Base-by-base conservation (phyloP, 2,329 filamentous ascomycete species). In the Stemphylium beticola region DNA sequence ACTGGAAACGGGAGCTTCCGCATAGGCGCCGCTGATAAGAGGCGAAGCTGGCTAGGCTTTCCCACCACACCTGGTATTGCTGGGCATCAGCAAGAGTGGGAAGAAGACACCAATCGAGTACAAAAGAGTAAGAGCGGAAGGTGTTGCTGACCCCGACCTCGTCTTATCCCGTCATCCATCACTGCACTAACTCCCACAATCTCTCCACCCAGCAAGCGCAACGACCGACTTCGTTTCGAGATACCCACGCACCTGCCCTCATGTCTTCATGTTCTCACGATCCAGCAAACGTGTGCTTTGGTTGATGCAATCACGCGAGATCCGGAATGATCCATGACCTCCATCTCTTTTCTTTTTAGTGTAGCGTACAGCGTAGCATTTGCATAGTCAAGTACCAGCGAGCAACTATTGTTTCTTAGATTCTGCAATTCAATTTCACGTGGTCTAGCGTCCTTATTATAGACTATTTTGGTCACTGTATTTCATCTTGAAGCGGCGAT, bases 1-100 rank as follows among this genome's bases (percentile, higher is more conserved):
- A 64, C 76, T 78, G 78, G 77, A 0, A 81, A 78, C 34, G 85
- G 85, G 0, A 88, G 85, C 67, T 88, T 89, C 63, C 77, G 85
- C 26, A 62, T 86, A 4, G 83, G 83, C 1, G 66, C 77, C 48
- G 83, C 83, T 1, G 85, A 88, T 69, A 88, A 88, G 76, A 77
- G 87, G 61, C 78, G 84, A 60, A 88, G 86, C 69, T 90, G 87
- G 87, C 74, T 89, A 43, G 85, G 85, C 0, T 82, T 88, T 58
- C 81, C 85, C 2, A 72, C 80, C 76, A 77, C 73, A 65, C 71
- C 75, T 69, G 69, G 72, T 37, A 72, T 68, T 4, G 53, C 51
- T 12, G 64, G 56, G 4, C 64, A 69, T 41, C 65, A 66, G 36
- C 63, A 71, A 41, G 68, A 74, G 36, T 73, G 70, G 71, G 68